Base-by-base conservation (phyloP, 345 rosid genomes). In the Erysimum cheiranthoides region DNA sequence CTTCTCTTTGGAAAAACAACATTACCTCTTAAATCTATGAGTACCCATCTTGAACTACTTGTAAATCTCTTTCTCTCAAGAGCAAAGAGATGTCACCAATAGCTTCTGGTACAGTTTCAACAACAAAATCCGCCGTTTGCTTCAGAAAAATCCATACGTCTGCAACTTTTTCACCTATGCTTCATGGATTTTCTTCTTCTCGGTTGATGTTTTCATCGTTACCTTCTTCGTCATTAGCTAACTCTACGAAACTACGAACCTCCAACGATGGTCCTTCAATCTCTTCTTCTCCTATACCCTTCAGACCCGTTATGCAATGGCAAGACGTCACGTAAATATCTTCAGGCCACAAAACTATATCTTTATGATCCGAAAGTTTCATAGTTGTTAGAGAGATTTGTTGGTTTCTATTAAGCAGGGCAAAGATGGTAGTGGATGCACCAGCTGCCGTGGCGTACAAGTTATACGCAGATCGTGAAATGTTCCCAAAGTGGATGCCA, bases 391-490 rank as follows among this genome's bases (percentile, higher is more conserved):
- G 16, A 45, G 61, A 59, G 31, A 17, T 35, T 54, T 0, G 32
- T 21, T 61, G 64, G 39, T 68, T 32, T 60, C 43, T 68, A 56
- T 54, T 3, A 49, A 40, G 10, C 39, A 78, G 78, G 43, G 82
- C 57, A 54, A 79, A 73, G 3, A 79, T 52, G 75, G 66, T 36
- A 31, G 78, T 79, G 27, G 75, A 68, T 28, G 66, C 62, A 46
- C 78, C 82, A 67, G 78, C 82, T 68, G 62, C 82, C 61, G 71
- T 79, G 32, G 71, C 82, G 43, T 78, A 67, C 71, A 61, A 78
- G 74, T 68, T 78, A 73, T 78, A 78, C 16, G 56, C 70, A 35
- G 82, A 79, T 31, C 74, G 78, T 35, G 71, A 79, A 17, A 4
- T 62, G 56, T 68, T 79, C 58, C 82, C 78, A 0, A 79, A 68